Evolutionary conservation across 2,329 filamentous ascomycete genomes (phyloP), one percentile per base, ranked within the genome.

Genomic region (Penicillium concentricum): DNA sequence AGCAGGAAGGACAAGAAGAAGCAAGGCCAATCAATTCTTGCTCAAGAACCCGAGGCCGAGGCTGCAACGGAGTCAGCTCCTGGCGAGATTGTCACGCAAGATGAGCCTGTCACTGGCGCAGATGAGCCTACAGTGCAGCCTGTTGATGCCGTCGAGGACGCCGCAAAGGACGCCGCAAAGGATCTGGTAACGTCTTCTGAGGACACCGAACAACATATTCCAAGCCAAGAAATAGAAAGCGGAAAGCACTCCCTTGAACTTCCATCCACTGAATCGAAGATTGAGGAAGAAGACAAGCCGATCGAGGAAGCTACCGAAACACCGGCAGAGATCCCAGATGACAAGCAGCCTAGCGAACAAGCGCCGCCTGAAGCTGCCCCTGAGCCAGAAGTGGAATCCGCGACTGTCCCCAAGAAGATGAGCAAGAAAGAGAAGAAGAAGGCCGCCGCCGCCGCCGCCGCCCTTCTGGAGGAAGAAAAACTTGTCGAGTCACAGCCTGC

Each of bases 361-460:
- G 10, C 4, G n/a, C 12, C 13, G 6, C 20, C 43, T 34, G 55
- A 62, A 22, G 12, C 54, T 8, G 18, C 48, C 6, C 20, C 42
- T 9, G 47, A 59, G n/a, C 43, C 53, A 4, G 51, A 51, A 34
- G 49, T 43, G 2, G 51, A 62, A 26, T 35, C 15, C 28, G 48
- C 60, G 4, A 38, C 35, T 5, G 35, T 56, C 3, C 56, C 60
- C 6, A 68, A 64, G 30, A 68, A 71, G 54, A 61, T 68, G 61
- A 69, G 60, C 48, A 71, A 66, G 56, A 67, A 65, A 44, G 64
- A 69, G 26, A 67, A 67, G 41, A 70, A 67, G 56, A 65, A 65
- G 49, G 58, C 56, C 7, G 39, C 54, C 12, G 60, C 61, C 3
- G 58, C 56, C 6, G 38, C 54, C 0, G 51, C 55, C 9, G 47